These are phyloP conservation scores for Diaporthe aspalathi DNA, from an alignment of 2,329 filamentous ascomycete species.

Conservation along the genomic window DNA sequence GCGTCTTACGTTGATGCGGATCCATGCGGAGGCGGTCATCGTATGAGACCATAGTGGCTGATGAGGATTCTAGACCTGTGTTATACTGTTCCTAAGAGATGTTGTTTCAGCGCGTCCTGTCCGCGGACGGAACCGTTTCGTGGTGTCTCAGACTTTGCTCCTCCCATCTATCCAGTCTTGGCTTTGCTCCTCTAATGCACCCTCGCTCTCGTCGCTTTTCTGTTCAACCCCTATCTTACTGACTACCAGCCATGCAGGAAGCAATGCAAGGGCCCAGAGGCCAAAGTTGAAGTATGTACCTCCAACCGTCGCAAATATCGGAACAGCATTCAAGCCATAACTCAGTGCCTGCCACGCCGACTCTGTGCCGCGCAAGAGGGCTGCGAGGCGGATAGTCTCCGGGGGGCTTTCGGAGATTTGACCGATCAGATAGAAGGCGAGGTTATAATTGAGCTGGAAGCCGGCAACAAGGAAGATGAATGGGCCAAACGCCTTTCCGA, in stretches of 20 bases:
- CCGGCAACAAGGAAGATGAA: constrained; percentile 17
- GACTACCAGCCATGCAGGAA: background rate
- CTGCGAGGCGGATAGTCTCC: constrained; percentile 15
- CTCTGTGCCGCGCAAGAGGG: constrained; percentile 1
- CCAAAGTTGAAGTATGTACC: constrained; percentile 12
- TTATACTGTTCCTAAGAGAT: too few relatives aligned
- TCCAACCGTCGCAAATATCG: background rate
- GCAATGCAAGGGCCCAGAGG: constrained; percentile 1
- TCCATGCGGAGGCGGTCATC: too few relatives aligned
- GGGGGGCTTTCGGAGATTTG: background rate
- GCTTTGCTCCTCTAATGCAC: background rate
- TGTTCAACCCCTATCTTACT: background rate
- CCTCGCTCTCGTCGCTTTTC: background rate
- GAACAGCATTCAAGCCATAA: constrained; percentile 2
- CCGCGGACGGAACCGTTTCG: too few relatives aligned
- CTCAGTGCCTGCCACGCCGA: constrained; percentile 11
- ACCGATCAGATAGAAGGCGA: background rate
- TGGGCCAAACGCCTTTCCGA: constrained; percentile 1
- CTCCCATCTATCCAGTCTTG: background rate
- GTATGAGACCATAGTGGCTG: too few relatives aligned
- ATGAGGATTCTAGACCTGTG: too few relatives aligned
- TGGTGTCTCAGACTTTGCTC: background rate
- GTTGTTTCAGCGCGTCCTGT: too few relatives aligned
- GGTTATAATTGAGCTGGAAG: constrained; percentile 14
- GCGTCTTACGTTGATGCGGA: too few relatives aligned